Evolutionary conservation across 345 rosid genomes (phyloP).

Genomic region (Turritis glabra): DNA sequence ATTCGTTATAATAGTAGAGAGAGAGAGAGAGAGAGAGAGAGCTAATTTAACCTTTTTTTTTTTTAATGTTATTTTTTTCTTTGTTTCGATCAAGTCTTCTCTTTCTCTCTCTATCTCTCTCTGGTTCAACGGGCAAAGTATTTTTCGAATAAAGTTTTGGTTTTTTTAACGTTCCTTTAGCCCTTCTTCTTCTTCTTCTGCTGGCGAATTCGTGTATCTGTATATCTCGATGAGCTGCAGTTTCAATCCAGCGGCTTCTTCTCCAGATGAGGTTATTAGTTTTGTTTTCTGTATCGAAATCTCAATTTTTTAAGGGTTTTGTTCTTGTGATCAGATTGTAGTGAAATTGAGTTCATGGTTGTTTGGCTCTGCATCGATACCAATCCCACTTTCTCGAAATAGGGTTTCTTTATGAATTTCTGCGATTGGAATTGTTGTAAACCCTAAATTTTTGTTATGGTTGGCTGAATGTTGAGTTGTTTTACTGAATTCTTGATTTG

Average conservation of each 20-base stretch:
- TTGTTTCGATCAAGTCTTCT: conserved; percentile 37
- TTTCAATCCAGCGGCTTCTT: conserved; percentile 60
- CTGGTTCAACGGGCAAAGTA: conserved; percentile 84
- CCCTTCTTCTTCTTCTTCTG: conserved; percentile 22
- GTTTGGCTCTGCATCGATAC: conserved; percentile 8
- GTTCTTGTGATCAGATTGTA: conserved; percentile 35
- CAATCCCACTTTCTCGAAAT: not conserved
- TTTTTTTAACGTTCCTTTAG: conserved; percentile 37
- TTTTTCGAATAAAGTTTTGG: conserved; percentile 56
- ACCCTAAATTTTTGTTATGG: conserved; percentile 37
- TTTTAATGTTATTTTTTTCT: not conserved
- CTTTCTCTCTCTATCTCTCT: conserved; percentile 42
- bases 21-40: conserved; percentile 4
- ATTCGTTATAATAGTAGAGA: conserved; percentile 54
- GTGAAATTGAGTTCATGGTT: conserved; percentile 29
- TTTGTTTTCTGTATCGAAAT: conserved; percentile 3
- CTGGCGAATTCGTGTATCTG: conserved; percentile 17
- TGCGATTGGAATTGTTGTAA: conserved; percentile 22
- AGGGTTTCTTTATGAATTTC: not conserved
- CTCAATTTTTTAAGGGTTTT: conserved; percentile 18
- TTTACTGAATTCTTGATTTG: conserved; percentile 39
- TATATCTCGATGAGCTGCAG: conserved; percentile 48
- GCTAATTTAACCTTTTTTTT: conserved; percentile 2
- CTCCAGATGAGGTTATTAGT: conserved; percentile 50
- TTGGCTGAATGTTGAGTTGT: conserved; percentile 12